Percentiles rank a stretch among this genome's conserved stretches.
Evolutionary conservation across 2,329 filamentous ascomycete genomes (phyloP).

Genomic region (Xylaria sp.): DNA sequence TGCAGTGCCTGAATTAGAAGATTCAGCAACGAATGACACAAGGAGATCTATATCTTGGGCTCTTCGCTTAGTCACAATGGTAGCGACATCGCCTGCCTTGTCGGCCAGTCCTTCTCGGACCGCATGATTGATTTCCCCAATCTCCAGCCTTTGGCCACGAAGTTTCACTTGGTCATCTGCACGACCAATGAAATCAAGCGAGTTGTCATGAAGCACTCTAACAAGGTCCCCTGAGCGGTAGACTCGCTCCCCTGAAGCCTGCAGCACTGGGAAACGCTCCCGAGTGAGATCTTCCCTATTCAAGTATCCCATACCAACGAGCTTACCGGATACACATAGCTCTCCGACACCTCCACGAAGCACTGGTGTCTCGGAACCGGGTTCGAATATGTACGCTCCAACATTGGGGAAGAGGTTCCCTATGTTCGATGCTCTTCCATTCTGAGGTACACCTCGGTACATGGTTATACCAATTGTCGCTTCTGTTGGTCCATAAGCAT

Average conservation of each 20-base stretch:
- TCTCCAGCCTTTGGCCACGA: slow-evolving; percentile 87
- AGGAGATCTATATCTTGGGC: slow-evolving; percentile 83
- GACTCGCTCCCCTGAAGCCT: slow-evolving; percentile 68
- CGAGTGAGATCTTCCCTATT: slow-evolving; percentile 81
- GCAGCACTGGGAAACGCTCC: slow-evolving; percentile 78
- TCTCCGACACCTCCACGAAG: slow-evolving; percentile 84
- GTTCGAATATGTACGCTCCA: slow-evolving; percentile 80
- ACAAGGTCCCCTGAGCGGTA: slow-evolving; percentile 94
- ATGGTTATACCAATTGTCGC: slow-evolving; percentile 94
- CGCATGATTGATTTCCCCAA: slow-evolving; percentile 89
- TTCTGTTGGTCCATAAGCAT: slow-evolving; percentile 92
- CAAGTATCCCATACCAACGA: slow-evolving; percentile 91
- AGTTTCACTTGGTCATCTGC: slow-evolving; percentile 94
- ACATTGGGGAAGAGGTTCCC: slow-evolving; percentile 89
- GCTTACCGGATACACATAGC: slow-evolving; percentile 85
- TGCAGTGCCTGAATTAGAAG: neutral
- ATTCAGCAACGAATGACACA: slow-evolving; percentile 70
- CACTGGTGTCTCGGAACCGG: slow-evolving; percentile 76
- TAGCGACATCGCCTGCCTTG: slow-evolving; percentile 75
- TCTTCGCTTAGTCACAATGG: slow-evolving; percentile 76
- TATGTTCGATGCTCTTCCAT: slow-evolving; percentile 88
- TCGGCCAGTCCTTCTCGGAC: slow-evolving; percentile 69
- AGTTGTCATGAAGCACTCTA: slow-evolving; percentile 80
- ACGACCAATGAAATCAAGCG: slow-evolving; percentile 87
- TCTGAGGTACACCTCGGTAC: slow-evolving; percentile 80